Conservation (phyloP, 257 asterid genomes). For the Solanum peruvianum region DNA sequence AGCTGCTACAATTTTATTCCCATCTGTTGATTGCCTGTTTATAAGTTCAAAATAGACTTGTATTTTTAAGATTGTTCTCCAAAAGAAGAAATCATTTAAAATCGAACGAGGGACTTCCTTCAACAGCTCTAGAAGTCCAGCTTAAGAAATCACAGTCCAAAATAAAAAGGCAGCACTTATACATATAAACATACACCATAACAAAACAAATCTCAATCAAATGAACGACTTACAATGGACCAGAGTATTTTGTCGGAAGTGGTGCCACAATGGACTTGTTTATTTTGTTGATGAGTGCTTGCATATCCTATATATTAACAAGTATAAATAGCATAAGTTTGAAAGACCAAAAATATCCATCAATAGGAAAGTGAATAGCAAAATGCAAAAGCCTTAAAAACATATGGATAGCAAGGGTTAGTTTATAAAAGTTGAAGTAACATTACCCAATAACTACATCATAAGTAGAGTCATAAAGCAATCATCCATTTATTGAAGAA, state of each 20-base stretch:
- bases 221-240: constrained; percentile 52
- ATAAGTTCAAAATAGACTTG: background rate
- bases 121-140: background rate
- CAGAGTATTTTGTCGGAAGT: constrained; percentile 71
- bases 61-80: background rate
- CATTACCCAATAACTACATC: background rate
- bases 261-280: constrained; percentile 86
- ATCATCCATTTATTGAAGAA: background rate
- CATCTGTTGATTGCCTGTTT: background rate
- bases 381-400: background rate
- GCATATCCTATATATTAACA: constrained; percentile 64
- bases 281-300: constrained; percentile 86
- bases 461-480: background rate
- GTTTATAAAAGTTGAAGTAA: background rate
- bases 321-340: constrained; percentile 2
- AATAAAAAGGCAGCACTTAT: background rate
- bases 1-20: background rate
- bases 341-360: constrained; percentile 1
- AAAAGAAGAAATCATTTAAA: background rate
- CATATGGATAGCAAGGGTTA: background rate
- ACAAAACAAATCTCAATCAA: background rate
- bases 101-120: background rate
- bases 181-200: background rate
- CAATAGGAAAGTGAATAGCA: constrained; percentile 1
- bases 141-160: background rate